phyloP scores from a whole-genome alignment of 345 rosid genomes.

The Limnanthes douglasii region DNA sequence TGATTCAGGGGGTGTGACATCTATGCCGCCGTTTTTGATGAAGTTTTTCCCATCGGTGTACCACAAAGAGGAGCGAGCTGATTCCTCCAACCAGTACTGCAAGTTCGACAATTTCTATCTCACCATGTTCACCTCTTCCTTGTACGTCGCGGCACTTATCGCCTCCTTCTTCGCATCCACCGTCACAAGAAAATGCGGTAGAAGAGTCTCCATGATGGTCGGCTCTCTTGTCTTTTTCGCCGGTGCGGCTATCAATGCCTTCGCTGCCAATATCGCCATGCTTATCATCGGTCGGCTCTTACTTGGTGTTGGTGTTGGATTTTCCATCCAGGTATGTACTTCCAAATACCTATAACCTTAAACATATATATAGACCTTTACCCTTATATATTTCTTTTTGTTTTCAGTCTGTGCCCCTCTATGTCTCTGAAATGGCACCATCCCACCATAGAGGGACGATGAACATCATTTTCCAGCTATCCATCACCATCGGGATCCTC shows the following conservation, averaged over 20 bases:
- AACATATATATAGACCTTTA: neutral
- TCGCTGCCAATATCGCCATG: slow-evolving; percentile 20
- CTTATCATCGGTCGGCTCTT: slow-evolving; percentile 36
- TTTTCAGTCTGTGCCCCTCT: slow-evolving; percentile 42
- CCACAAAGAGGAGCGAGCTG: slow-evolving; percentile 9
- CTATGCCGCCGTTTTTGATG: slow-evolving; percentile 30
- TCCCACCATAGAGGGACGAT: slow-evolving; percentile 36
- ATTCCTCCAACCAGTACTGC: slow-evolving; percentile 26
- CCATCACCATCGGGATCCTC: slow-evolving; percentile 27
- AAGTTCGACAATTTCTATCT: slow-evolving; percentile 32
- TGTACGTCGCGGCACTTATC: slow-evolving; percentile 28
- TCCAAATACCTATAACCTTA: neutral
- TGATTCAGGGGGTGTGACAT: slow-evolving; percentile 33
- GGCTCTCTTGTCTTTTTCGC: slow-evolving; percentile 32
- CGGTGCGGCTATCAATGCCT: slow-evolving; percentile 26
- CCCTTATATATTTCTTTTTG: neutral
- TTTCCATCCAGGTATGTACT: slow-evolving; percentile 32
- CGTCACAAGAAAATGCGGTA: slow-evolving; percentile 29
- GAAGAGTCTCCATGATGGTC: slow-evolving; percentile 32
- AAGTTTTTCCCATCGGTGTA: slow-evolving; percentile 33
- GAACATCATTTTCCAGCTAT: slow-evolving; percentile 45
- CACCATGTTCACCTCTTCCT: slow-evolving; percentile 34
- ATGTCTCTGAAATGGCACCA: slow-evolving; percentile 52
- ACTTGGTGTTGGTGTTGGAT: slow-evolving; percentile 51
- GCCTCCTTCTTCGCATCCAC: slow-evolving; percentile 35